These are phyloP conservation scores for Aspergillus pseudonomiae DNA, from an alignment of 2,329 filamentous ascomycete species.

Conservation along the genomic window DNA sequence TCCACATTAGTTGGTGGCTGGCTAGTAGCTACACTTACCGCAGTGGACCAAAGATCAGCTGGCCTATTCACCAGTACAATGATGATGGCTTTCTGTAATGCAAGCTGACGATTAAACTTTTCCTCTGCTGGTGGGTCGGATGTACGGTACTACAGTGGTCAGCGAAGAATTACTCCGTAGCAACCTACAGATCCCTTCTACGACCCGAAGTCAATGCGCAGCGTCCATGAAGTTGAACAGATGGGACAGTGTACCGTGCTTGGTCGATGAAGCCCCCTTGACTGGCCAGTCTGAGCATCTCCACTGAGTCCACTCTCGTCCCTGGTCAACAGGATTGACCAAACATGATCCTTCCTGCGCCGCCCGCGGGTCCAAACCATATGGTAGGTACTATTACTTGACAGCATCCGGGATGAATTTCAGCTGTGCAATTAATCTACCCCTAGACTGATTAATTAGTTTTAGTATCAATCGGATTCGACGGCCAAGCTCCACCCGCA, in stretches of 20 bases:
- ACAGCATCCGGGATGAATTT: slow-evolving; percentile 4
- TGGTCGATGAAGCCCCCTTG: slow-evolving; percentile 5
- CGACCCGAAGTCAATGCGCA: not conserved
- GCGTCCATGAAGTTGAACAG: not conserved
- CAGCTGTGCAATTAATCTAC: slow-evolving; percentile 4
- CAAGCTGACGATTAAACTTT: not conserved
- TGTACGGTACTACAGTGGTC: not conserved
- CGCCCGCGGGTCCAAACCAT: slow-evolving; percentile 13
- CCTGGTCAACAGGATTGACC: slow-evolving; percentile 8
- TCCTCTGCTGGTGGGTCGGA: not conserved
- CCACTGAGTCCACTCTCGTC: slow-evolving; percentile 7
- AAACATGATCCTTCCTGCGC: slow-evolving; percentile 7
- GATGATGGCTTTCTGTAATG: not conserved
- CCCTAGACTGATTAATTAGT: slow-evolving; percentile 8
- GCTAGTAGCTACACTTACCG: slow-evolving; percentile 8
- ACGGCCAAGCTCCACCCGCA: slow-evolving; percentile 14
- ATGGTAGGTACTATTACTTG: slow-evolving; percentile 7
- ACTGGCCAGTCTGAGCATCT: not conserved
- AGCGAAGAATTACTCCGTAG: slow-evolving; percentile 3
- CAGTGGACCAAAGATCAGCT: slow-evolving; percentile 12
- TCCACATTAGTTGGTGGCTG: slow-evolving; percentile 16
- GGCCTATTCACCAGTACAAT: not conserved
- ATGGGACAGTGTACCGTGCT: slow-evolving; percentile 6
- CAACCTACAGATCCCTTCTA: not conserved
- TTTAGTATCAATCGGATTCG: slow-evolving; percentile 19